These are phyloP conservation scores for Alternaria viburni DNA, from an alignment of 2,329 filamentous ascomycete genomes.

Conservation along the genomic window DNA sequence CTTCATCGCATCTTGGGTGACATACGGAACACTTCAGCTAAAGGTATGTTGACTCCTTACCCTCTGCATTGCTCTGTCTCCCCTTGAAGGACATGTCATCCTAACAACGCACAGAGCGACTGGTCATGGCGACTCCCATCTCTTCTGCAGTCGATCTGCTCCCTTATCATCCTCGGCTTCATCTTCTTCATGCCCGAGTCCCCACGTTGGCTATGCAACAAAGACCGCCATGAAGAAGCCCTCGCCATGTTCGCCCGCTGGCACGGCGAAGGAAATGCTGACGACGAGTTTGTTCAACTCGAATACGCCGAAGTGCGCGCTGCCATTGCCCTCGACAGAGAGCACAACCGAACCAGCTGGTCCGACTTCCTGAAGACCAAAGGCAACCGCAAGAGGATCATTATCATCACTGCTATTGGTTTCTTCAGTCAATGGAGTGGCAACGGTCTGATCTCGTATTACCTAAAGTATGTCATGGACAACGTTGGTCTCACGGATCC, in stretches of 20 bases:
- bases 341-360: conserved; percentile 7
- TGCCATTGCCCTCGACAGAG: conserved; percentile 28
- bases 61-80: neutral
- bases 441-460: conserved; percentile 49
- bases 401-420: conserved; percentile 48
- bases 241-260: conserved; percentile 61
- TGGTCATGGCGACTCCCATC: conserved; percentile 59
- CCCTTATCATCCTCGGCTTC: conserved; percentile 50
- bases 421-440: conserved; percentile 51
- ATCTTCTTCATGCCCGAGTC: conserved; percentile 59
- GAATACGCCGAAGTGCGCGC: conserved; percentile 23
- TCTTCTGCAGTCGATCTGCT: conserved; percentile 57
- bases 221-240: conserved; percentile 62
- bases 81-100: too few relatives aligned
- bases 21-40: conserved; percentile 17
- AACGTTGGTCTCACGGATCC: conserved; percentile 48
- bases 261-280: conserved; percentile 55
- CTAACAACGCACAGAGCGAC: conserved; percentile 43
- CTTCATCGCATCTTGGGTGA: conserved; percentile 42
- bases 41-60: neutral
- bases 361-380: conserved; percentile 35
- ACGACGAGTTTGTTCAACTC: conserved; percentile 18
- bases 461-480: conserved; percentile 46
- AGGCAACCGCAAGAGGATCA: conserved; percentile 48
- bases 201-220: conserved; percentile 64